Evolutionary conservation across 352 stramenopile species (phyloP).

Genomic region (Pilasporangium apinafurcum): DNA sequence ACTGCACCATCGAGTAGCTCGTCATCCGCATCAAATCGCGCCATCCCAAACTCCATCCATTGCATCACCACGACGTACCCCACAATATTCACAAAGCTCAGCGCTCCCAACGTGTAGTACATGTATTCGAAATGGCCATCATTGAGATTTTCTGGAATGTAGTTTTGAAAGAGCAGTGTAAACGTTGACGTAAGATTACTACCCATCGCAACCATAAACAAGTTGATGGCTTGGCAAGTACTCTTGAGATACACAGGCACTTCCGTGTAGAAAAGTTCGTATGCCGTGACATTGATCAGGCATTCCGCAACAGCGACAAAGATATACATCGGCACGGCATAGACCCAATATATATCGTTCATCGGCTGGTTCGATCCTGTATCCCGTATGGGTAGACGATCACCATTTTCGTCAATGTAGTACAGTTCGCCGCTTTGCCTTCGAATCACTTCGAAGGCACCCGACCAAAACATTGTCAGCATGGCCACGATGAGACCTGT

Average conservation of each 20-base stretch:
- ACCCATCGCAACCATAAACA: slow-evolving; percentile 87
- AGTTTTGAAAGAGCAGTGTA: slow-evolving; percentile 77
- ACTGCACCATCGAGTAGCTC: slow-evolving; percentile 56
- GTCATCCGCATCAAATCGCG: slow-evolving; percentile 60
- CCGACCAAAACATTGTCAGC: slow-evolving; percentile 82
- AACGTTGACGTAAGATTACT: slow-evolving; percentile 87
- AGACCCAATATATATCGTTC: slow-evolving; percentile 80
- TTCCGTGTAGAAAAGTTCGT: slow-evolving; percentile 86
- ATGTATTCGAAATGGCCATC: slow-evolving; percentile 87
- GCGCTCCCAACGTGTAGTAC: slow-evolving; percentile 75
- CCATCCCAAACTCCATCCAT: slow-evolving; percentile 87
- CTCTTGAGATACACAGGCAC: slow-evolving; percentile 85
- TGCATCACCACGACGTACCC: slow-evolving; percentile 77
- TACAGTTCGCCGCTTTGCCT: slow-evolving; percentile 34
- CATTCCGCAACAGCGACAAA: slow-evolving; percentile 78
- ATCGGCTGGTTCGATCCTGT: slow-evolving; percentile 60
- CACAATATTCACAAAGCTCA: slow-evolving; percentile 70
- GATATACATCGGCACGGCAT: slow-evolving; percentile 79
- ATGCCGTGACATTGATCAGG: slow-evolving; percentile 85
- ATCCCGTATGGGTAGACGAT: slow-evolving; percentile 27
- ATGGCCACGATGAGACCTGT: slow-evolving; percentile 68
- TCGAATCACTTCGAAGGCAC: slow-evolving; percentile 75
- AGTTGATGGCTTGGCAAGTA: slow-evolving; percentile 82
- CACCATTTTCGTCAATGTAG: slow-evolving; percentile 20
- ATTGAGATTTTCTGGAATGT: slow-evolving; percentile 71